Conservation (phyloP, 1,284 basidiomycete species). For the Farysia itapuensis region DNA sequence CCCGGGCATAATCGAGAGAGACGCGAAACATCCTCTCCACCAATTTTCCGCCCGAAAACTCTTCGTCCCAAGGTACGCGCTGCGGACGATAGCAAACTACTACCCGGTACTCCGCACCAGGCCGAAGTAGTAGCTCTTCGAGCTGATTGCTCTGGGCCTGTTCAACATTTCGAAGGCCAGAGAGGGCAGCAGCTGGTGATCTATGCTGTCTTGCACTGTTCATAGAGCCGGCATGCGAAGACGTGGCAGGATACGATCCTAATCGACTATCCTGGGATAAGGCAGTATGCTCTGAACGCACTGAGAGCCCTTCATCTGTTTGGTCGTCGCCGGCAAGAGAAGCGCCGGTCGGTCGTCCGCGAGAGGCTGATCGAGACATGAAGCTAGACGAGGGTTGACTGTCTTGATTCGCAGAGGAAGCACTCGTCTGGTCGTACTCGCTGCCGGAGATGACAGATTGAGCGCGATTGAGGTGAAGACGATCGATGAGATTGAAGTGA, state of each 20-base stretch:
- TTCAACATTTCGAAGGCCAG: constrained; percentile 46
- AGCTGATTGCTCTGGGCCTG: constrained; percentile 60
- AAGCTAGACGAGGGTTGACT: constrained; percentile 32
- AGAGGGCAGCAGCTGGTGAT: constrained; percentile 13
- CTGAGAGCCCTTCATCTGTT: constrained; percentile 25
- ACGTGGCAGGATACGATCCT: constrained; percentile 34
- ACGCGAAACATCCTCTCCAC: constrained; percentile 61
- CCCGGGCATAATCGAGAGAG: constrained; percentile 62
- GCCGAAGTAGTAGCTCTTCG: constrained; percentile 63
- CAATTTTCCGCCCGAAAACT: constrained; percentile 59
- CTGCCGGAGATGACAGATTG: constrained; percentile 24
- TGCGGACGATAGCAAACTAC: constrained; percentile 62
- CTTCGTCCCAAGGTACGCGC: constrained; percentile 51
- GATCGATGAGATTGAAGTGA: constrained; percentile 31
- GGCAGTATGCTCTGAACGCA: constrained; percentile 37
- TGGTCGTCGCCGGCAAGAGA: constrained; percentile 5
- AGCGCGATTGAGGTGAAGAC: constrained; percentile 19
- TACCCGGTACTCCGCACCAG: constrained; percentile 64
- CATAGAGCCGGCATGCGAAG: constrained; percentile 35
- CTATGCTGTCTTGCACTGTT: constrained; percentile 14
- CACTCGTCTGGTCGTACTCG: constrained; percentile 28
- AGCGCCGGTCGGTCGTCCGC: constrained; percentile 5
- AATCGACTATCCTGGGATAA: constrained; percentile 45
- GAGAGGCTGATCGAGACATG: constrained; percentile 20
- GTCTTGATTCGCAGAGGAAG: constrained; percentile 27